Evolutionary conservation across 768 basidiomycete genomes (phyloP), one percentile per base, ranked within the genome.

Genomic region (Gloeopeniophorella convolvens): DNA sequence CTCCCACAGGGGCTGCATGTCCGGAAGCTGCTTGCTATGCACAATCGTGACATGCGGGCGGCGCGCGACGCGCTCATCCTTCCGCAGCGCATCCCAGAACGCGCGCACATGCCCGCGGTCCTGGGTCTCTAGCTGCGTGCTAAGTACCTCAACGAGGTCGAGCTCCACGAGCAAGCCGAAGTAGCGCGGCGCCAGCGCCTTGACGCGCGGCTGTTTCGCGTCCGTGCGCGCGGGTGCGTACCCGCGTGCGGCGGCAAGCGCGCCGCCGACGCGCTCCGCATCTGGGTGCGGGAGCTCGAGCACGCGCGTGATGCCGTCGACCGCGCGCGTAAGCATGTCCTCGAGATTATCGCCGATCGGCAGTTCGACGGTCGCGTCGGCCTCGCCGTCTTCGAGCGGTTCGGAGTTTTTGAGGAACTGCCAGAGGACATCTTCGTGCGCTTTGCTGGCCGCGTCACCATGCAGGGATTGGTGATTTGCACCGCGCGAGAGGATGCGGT

Each of bases 31-130:
- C 18, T 80, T 82, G 55, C 65, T 63, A 66, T 99, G 96, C 26
- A 85, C 83, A 51, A 98, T 70, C 1, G 95, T 98, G 48, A 96
- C 73, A 66, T 98, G 96, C 1, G 94, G 91, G 3, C 75, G 68
- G 33, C 64, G 57, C 13, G 76, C 63, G 12, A 95, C 65, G 21
- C 87, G 72, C 4, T 69, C 61, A 0, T 65, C 65, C 8, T 42
- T 34, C 48, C 73, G 69, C 26, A 94, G 61, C 7, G 58, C 42
- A 0, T 64, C 58, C 75, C 80, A 87, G 51, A 89, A 73, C 5
- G 50, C 37, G 47, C 59, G 67, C 11, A 68, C 68, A 1, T 56
- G 52, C 18, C 60, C 50, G 23, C 66, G 62, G 26, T 66, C 72
- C 15, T 59, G 64, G 12, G 56, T 51, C 11, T 62, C 59, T 12